phyloP scores from a whole-genome alignment of 441 rosid genomes.

The Gossypium schwendimanii region DNA sequence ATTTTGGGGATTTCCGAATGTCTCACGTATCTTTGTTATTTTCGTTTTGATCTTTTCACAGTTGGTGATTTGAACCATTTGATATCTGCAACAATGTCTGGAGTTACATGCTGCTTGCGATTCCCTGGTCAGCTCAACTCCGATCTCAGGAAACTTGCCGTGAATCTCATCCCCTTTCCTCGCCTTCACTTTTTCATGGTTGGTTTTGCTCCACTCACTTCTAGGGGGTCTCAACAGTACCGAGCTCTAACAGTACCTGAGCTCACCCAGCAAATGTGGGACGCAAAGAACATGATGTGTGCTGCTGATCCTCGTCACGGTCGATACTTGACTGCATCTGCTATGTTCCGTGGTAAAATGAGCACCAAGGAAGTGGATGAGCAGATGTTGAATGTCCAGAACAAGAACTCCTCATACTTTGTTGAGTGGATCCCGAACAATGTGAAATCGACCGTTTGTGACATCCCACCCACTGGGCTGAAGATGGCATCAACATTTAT shows the following conservation, averaged over 20 bases:
- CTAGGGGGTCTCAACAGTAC: conserved; percentile 63
- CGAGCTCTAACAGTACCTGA: conserved; percentile 51
- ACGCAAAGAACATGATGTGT: conserved; percentile 67
- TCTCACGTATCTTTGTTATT: neutral
- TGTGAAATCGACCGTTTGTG: conserved; percentile 53
- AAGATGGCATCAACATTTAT: conserved; percentile 59
- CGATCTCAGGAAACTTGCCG: conserved; percentile 59
- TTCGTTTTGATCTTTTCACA: conserved; percentile 12
- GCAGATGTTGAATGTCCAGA: conserved; percentile 56
- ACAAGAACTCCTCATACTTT: conserved; percentile 57
- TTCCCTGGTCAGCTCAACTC: conserved; percentile 71
- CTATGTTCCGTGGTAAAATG: conserved; percentile 58
- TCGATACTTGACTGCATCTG: conserved; percentile 52
- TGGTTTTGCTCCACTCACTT: conserved; percentile 57
- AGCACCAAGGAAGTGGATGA: conserved; percentile 60
- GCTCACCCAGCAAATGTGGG: conserved; percentile 72
- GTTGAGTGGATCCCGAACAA: conserved; percentile 63
- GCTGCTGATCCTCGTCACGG: conserved; percentile 56
- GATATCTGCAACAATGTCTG: conserved; percentile 65
- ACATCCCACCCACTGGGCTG: conserved; percentile 46
- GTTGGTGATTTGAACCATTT: conserved; percentile 67
- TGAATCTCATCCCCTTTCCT: conserved; percentile 65
- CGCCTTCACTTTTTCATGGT: conserved; percentile 73
- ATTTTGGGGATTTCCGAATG: neutral
- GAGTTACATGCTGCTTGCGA: conserved; percentile 61